Conservation (phyloP, 352 stramenopile species). For the Phytophthora pluvialis region DNA sequence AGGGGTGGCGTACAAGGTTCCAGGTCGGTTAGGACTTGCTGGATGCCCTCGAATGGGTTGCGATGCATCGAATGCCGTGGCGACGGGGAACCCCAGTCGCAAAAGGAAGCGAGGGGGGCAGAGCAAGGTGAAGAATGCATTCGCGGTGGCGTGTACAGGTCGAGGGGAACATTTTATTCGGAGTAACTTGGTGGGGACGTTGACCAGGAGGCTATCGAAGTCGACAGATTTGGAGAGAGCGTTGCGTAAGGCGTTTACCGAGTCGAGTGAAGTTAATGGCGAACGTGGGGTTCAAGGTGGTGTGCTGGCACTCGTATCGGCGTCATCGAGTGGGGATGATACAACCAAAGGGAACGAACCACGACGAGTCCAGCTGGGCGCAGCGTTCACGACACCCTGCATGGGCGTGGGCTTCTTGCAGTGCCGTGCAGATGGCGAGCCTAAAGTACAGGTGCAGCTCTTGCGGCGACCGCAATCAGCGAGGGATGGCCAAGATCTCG, state of each 20-base stretch:
- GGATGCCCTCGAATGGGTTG: conserved; percentile 72
- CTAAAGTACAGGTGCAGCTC: conserved; percentile 53
- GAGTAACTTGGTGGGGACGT: conserved; percentile 42
- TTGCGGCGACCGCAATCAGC: conserved; percentile 40
- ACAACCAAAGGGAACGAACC: background rate
- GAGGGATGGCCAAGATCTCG: conserved; percentile 14
- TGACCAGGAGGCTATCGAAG: conserved; percentile 41
- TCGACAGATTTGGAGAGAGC: conserved; percentile 33
- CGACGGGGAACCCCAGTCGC: conserved; percentile 2
- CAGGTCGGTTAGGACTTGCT: conserved; percentile 67
- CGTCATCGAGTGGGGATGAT: background rate
- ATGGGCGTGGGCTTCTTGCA: conserved; percentile 70
- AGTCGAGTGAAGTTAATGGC: conserved; percentile 42
- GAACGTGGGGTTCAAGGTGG: conserved; percentile 59
- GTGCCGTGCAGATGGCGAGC: conserved; percentile 13
- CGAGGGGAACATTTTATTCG: conserved; percentile 77
- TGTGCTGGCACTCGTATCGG: conserved; percentile 43
- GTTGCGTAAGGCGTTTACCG: conserved; percentile 44
- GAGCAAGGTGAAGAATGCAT: conserved; percentile 37
- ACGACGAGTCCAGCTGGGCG: conserved; percentile 50
- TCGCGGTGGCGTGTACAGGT: conserved; percentile 62
- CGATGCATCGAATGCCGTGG: conserved; percentile 44
- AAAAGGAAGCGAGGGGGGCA: conserved; percentile 25
- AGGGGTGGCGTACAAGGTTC: conserved; percentile 69
- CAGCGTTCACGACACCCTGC: conserved; percentile 67